Evolutionary conservation across 306 rosid genomes (phyloP), one percentile per base, ranked within the genome.

Genomic region (Carpinus fangiana): DNA sequence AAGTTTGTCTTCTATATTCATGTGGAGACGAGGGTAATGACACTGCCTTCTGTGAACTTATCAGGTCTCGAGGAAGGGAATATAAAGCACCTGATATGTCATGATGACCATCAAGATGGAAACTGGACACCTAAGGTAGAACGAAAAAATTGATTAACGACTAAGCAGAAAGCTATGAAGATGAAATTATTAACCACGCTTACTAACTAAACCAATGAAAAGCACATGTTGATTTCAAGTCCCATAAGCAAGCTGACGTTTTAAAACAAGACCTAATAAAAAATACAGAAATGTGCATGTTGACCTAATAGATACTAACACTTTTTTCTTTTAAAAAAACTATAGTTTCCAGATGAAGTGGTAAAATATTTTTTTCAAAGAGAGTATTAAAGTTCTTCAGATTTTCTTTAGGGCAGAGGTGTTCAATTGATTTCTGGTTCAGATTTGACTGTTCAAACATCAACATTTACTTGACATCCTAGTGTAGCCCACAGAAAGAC

Each of bases 1-100:
- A 89, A 55, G 89, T 79, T 77, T 88, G 93, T 79, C 82, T 83
- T 82, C 90, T 82, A 80, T 96, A 96, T 56, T 86, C 93, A 78
- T 96, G 97, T 12, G 98, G 99, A 55, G 98, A 96, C 59, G 99
- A 84, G 34, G 99, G 99, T 77, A 96, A 85, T 8, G 99, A 96
- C 46, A 91, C 87, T 77, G 98, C 99, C 81, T 90, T 96, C 78
- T 93, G 97, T 17, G 99, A 87, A 76, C 85, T 74, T 47, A 78
- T 79, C 78, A 85, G 86, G 47, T 86, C 94, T 82, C 34, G 86
- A 41, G 43, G 78, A 76, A 34, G 60, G 79, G 87, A 80, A 83
- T 64, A 84, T 56, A 83, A 36, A 78, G 85, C 73, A 74, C 76
- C 12, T 76, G 77, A 73, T 56, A 41, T 48, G 80, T 81, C 82